Conservation (phyloP, 2,329 filamentous ascomycete species). For the Apiospora sp. region DNA sequence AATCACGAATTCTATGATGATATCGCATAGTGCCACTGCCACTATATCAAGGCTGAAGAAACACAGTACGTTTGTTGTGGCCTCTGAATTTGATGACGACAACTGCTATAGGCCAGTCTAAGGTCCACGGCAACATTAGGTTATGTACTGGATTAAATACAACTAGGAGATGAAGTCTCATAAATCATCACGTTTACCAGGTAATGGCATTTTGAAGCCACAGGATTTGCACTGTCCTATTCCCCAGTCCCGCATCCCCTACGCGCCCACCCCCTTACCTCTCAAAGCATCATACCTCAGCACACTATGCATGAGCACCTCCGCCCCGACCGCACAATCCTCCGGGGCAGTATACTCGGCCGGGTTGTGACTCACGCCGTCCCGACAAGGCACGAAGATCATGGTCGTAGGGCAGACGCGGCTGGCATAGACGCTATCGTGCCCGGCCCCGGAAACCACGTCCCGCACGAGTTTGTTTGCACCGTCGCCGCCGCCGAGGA, state of each 20-base stretch:
- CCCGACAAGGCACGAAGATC: conserved; percentile 71
- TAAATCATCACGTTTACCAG: no score
- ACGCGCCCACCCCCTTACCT: no score
- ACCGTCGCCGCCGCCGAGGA: conserved; percentile 57
- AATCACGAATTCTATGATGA: no score
- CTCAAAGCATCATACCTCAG: conserved; percentile 46
- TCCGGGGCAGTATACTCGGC: conserved; percentile 67
- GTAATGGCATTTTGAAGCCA: no score
- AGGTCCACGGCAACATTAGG: no score
- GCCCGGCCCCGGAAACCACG: conserved; percentile 53
- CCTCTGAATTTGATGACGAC: no score
- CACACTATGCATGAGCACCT: conserved; percentile 54
- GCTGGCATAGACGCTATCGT: conserved; percentile 65
- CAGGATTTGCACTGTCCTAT: background rate
- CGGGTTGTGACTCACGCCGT: conserved; percentile 70
- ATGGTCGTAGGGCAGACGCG: conserved; percentile 68
- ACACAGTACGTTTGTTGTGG: no score
- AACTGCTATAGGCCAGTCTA: no score
- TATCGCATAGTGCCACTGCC: no score
- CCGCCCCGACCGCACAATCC: conserved; percentile 63
- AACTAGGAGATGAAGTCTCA: no score
- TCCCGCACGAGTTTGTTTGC: conserved; percentile 37
- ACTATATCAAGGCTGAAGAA: no score
- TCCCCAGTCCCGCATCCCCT: background rate
- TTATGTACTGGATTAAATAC: no score